These are phyloP conservation scores for Pterulicium gracile DNA, from an alignment of 1,284 basidiomycete genomes.

Conservation along the genomic window DNA sequence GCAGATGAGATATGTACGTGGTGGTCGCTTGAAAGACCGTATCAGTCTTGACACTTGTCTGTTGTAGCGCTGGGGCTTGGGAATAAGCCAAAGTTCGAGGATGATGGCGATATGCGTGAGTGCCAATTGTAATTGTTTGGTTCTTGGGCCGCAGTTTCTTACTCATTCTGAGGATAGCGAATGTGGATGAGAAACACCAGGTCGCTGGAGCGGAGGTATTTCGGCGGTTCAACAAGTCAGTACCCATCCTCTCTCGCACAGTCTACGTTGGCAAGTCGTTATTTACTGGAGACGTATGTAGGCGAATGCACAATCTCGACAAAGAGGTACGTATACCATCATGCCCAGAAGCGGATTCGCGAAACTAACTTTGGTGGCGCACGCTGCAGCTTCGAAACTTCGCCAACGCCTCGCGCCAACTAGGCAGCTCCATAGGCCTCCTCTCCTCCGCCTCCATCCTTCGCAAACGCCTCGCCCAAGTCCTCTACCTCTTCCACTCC, in stretches of 20 bases:
- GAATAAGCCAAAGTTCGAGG: slow-evolving; percentile 4
- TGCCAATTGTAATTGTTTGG: slow-evolving; percentile 7
- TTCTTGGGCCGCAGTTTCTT: not conserved
- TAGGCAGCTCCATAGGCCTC: slow-evolving; percentile 63
- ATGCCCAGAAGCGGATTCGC: too few species aligned
- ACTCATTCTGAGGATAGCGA: slow-evolving; percentile 27
- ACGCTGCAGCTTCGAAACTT: slow-evolving; percentile 51
- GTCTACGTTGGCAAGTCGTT: slow-evolving; percentile 5
- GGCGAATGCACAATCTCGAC: slow-evolving; percentile 50
- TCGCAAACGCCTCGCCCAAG: slow-evolving; percentile 53
- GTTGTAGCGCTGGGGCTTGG: too few species aligned
- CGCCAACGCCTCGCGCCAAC: slow-evolving; percentile 59
- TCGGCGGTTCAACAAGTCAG: slow-evolving; percentile 46
- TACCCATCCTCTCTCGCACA: slow-evolving; percentile 1
- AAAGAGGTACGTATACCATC: slow-evolving; percentile 39
- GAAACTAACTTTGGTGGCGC: too few species aligned
- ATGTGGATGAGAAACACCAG: slow-evolving; percentile 57
- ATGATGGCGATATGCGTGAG: slow-evolving; percentile 27
- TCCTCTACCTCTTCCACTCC: slow-evolving; percentile 55
- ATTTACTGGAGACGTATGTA: too few species aligned
- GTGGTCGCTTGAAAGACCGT: too few species aligned
- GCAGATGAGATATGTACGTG: not conserved
- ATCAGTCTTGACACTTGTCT: too few species aligned
- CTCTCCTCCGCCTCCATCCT: slow-evolving; percentile 59
- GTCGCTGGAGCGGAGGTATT: slow-evolving; percentile 52